These are phyloP conservation scores for Rhynchosporium agropyri DNA, from an alignment of 2,329 filamentous ascomycete genomes.

Conservation along the genomic window DNA sequence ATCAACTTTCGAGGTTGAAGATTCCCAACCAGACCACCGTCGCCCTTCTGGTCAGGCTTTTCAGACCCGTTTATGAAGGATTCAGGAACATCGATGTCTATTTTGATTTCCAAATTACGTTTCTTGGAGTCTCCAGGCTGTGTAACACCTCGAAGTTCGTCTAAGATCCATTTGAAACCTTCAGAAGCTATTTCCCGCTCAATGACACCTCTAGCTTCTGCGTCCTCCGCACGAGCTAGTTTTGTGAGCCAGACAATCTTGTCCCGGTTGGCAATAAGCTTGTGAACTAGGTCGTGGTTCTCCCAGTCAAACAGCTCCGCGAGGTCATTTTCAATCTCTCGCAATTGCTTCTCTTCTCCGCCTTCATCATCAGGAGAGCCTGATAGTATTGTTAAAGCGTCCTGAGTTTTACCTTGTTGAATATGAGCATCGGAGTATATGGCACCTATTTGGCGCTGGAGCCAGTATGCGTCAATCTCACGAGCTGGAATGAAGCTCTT, in stretches of 20 bases:
- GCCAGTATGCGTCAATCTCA: constrained; percentile 96
- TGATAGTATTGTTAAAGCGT: constrained; percentile 80
- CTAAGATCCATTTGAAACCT: constrained; percentile 82
- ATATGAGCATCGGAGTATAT: constrained; percentile 90
- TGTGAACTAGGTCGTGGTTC: constrained; percentile 88
- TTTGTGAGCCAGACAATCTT: constrained; percentile 95
- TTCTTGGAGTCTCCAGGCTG: constrained; percentile 59
- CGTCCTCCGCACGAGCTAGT: constrained; percentile 79
- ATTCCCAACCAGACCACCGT: constrained; percentile 75
- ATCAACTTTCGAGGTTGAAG: constrained; percentile 85
- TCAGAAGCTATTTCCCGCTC: constrained; percentile 91
- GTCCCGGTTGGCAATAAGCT: constrained; percentile 87
- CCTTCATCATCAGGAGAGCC: constrained; percentile 74
- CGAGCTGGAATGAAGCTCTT: constrained; percentile 73
- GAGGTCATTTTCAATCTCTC: constrained; percentile 96
- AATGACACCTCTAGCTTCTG: constrained; percentile 72
- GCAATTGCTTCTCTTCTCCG: constrained; percentile 80
- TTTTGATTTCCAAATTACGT: constrained; percentile 83
- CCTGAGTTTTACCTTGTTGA: constrained; percentile 88
- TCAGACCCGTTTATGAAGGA: constrained; percentile 55
- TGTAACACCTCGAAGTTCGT: constrained; percentile 80
- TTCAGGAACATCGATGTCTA: constrained; percentile 82
- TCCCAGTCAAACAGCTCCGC: constrained; percentile 99
- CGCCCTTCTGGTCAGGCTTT: constrained; percentile 56
- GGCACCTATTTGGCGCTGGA: constrained; percentile 87